Evolutionary conservation across 345 rosid genomes (phyloP), one percentile per base, ranked within the genome.

Genomic region (Bruguiera gymnorhiza): DNA sequence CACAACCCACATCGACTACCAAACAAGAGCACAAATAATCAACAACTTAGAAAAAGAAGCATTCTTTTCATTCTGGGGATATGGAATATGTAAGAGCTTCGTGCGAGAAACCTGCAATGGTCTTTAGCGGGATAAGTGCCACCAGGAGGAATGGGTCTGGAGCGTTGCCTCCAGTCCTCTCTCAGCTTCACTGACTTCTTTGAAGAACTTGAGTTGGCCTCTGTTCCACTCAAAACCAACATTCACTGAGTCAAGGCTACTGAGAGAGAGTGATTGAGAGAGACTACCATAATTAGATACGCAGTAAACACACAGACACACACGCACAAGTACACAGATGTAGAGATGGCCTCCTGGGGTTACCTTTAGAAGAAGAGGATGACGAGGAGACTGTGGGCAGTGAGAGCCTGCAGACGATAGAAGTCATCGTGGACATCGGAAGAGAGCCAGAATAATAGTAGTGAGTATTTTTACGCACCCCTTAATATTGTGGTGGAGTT

Each of bases 111-210:
- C 98, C 98, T 92, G 98, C 97, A 94, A 64, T 94, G 90, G 34
- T 94, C 98, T 79, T 94, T 94, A 23, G 96, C 98, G 20, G 97
- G 98, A 77, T 94, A 94, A 24, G 86, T 89, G 46, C 96, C 87
- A 29, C 98, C 97, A 0, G 90, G 91, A 24, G 97, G 93, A 60
- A 94, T 85, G 58, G 98, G 94, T 71, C 61, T 89, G 70, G 98
- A 89, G 30, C 89, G 89, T 60, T 88, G 72, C 68, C 96, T 88
- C 98, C 98, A 94, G 75, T 87, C 97, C 21, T 88, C 85, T 75
- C 98, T 83, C 62, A 87, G 74, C 73, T 86, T 89, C 80, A 78
- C 80, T 36, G 86, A 71, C 82, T 78, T 83, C 36, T 65, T 69
- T 6, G 86, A 70, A 66, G 77, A 67, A 21, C 72, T 78, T 43